Evolutionary conservation across 495 filamentous ascomycete species (phyloP).

Genomic region (Aspergillus sclerotiicarbonarius): DNA sequence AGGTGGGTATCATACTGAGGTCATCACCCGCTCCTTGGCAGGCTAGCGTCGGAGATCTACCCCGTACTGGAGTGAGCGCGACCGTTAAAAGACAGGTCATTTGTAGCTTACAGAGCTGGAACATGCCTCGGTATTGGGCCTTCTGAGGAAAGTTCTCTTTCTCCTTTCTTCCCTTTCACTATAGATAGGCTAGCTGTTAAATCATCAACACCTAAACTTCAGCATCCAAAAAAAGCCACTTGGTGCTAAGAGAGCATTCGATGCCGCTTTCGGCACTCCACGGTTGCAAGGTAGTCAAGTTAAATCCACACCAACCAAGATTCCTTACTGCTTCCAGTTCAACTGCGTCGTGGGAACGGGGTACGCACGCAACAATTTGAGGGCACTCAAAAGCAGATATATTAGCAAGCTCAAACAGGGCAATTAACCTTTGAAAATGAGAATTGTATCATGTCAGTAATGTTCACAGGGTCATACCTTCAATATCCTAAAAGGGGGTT

Average conservation of each 20-base stretch:
- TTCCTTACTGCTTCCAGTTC: slow-evolving; percentile 68
- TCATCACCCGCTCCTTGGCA: no score
- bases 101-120: no score
- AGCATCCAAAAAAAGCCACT: slow-evolving; percentile 85
- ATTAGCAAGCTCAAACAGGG: slow-evolving; percentile 80
- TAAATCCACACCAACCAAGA: slow-evolving; percentile 91
- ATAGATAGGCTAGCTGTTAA: background rate
- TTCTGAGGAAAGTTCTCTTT: no score
- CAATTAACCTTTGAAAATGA: slow-evolving; percentile 65
- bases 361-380: slow-evolving; percentile 76
- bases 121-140: no score
- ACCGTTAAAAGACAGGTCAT: no score
- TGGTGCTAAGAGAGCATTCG: slow-evolving; percentile 58
- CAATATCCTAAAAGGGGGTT: background rate
- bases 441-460: background rate
- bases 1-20: no score
- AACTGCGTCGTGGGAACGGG: slow-evolving; percentile 59
- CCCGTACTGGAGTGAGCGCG: no score
- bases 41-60: no score
- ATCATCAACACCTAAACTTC: slow-evolving; percentile 55
- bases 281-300: slow-evolving; percentile 69
- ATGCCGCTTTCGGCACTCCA: slow-evolving; percentile 54
- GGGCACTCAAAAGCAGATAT: slow-evolving; percentile 68
- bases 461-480: background rate
- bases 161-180: no score